Evolutionary conservation across 805 yeast genomes (phyloP), one percentile per base, ranked within the genome.

Genomic region (Nakazawaea laoshanensis): DNA sequence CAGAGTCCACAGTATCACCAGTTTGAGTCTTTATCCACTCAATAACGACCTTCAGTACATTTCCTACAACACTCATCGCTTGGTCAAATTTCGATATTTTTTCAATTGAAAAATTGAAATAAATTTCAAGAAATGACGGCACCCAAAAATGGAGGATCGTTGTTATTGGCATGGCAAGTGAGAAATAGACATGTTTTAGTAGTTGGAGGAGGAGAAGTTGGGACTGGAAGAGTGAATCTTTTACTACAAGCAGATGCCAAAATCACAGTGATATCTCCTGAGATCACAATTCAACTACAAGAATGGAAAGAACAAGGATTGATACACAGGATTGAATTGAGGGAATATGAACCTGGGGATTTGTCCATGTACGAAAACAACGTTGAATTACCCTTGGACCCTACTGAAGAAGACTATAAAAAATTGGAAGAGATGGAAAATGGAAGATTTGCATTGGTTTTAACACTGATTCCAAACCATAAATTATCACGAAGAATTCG

Each of bases 171-270:
- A 8, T 78, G 83, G 84, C 87, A 79, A 54, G 82, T 79, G 14
- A 68, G 63, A 42, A 58, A 76, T 56, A 61, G 66, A 29, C 83
- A 70, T 43, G 83, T 81, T 11, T 60, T 83, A 7, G 81, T 83
- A 1, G 70, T 83, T 25, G 94, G 94, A 0, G 86, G 80, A 5
- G 84, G 85, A 8, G 80, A 74, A 29, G 94, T 84, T 7, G 95
- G 87, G 0, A 60, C 76, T 8, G 70, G 85, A 12, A 56, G 95
- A 33, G 73, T 83, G 3, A 61, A 67, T 34, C 84, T 80, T 46
- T 59, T 84, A 14, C 50, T 82, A 3, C 68, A 70, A 12, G 88
- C 94, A 0, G 70, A 77, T 42, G 89, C 92, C 7, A 63, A 61
- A 32, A 67, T 84, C 25, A 77, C 86, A 0, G 77, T 84, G 7